A percentile compares a stretch with the other conserved stretches of the same genome.
These are phyloP conservation scores for Carex littledalei DNA, from an alignment of 176 grass and related monocot species.

Conservation along the genomic window DNA sequence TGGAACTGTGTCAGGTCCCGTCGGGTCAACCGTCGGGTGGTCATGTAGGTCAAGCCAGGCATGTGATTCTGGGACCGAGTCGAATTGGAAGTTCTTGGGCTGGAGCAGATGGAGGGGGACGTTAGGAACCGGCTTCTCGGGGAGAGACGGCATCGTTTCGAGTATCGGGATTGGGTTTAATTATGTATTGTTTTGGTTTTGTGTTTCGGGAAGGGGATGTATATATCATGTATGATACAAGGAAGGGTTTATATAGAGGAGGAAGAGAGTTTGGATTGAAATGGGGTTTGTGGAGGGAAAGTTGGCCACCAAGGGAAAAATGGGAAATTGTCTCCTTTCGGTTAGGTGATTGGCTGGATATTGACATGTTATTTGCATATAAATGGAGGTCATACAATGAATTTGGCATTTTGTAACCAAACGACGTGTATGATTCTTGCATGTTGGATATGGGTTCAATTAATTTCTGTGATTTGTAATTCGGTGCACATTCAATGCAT, in stretches of 20 bases:
- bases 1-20: constrained; percentile 42
- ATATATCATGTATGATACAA: constrained; percentile 28
- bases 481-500: constrained; percentile 1
- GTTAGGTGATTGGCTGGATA: constrained; percentile 18
- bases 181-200: constrained; percentile 21
- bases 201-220: not conserved
- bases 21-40: constrained; percentile 41
- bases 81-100: constrained; percentile 30
- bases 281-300: constrained; percentile 17
- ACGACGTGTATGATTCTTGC: not conserved
- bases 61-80: constrained; percentile 77
- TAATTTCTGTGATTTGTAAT: not conserved
- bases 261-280: constrained; percentile 13
- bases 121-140: constrained; percentile 41
- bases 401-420: constrained; percentile 7
- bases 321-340: constrained; percentile 6
- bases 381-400: constrained; percentile 14
- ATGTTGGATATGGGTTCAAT: not conserved
- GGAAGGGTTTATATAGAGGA: constrained; percentile 32
- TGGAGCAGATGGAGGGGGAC: constrained; percentile 34
- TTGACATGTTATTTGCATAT: constrained; percentile 13
- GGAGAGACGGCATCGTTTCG: constrained; percentile 53
- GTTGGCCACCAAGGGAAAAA: constrained; percentile 14
- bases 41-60: constrained; percentile 65
- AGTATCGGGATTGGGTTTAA: not conserved